Conservation (phyloP, 768 basidiomycete genomes). For the Boletellus emodensis region DNA sequence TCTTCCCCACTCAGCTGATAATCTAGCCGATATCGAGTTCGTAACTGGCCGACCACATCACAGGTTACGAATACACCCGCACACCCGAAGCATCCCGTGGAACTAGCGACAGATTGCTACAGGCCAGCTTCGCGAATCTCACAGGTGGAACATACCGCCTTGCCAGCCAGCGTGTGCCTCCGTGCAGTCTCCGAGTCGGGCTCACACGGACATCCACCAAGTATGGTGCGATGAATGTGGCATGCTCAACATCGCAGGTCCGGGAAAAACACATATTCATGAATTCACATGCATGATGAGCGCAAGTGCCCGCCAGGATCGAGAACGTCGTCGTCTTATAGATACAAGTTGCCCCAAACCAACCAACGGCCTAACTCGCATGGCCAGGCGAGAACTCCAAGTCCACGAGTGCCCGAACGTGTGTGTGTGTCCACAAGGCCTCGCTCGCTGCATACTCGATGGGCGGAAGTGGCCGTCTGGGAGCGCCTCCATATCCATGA, state of each 20-base stretch:
- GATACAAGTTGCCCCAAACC: too few relatives aligned
- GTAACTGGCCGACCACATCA: too few relatives aligned
- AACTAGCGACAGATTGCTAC: too few relatives aligned
- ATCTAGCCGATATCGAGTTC: slow-evolving; percentile 14
- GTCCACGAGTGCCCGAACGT: slow-evolving; percentile 63
- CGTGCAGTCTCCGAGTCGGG: too few relatives aligned
- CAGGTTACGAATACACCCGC: not conserved
- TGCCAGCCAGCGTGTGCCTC: too few relatives aligned
- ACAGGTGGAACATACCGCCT: not conserved
- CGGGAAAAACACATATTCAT: too few relatives aligned
- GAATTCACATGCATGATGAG: not conserved
- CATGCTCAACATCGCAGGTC: too few relatives aligned
- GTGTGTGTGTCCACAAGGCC: slow-evolving; percentile 67
- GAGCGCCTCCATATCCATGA: slow-evolving; percentile 76
- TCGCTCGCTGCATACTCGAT: slow-evolving; percentile 52
- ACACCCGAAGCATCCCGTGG: slow-evolving; percentile 14
- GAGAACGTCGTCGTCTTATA: too few relatives aligned
- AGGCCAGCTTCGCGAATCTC: too few relatives aligned
- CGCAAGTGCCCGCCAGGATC: not conserved
- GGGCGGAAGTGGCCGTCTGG: slow-evolving; percentile 75
- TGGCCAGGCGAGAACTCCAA: slow-evolving; percentile 58
- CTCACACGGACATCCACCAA: too few relatives aligned
- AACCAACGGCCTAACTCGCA: slow-evolving; percentile 3
- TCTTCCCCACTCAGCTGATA: not conserved
- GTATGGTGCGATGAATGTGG: too few relatives aligned